Conservation (phyloP, 163 green algal genomes). For the Dunaliella salina region DNA sequence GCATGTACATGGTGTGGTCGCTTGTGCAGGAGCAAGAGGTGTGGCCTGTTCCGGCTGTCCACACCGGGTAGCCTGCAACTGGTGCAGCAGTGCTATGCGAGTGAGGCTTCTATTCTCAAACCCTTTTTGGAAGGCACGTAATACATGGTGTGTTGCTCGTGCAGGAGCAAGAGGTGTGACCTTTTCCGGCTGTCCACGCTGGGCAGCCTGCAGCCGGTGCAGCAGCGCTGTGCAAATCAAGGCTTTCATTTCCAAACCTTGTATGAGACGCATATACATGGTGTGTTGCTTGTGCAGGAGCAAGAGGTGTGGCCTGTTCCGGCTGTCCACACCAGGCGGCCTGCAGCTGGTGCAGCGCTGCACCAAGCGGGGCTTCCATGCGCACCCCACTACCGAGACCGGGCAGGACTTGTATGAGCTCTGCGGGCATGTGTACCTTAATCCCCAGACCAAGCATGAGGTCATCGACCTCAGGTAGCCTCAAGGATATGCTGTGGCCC, state of each 20-base stretch:
- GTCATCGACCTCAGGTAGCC: conserved; percentile 70
- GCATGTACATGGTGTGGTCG: too few species aligned
- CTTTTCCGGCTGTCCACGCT: too few species aligned
- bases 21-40: conserved; percentile 13
- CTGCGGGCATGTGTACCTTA: conserved; percentile 83
- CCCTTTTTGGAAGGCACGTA: too few species aligned
- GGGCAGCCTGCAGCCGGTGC: too few species aligned
- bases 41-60: too few species aligned
- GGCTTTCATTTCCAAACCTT: conserved; percentile 95
- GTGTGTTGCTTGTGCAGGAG: conserved; percentile 7
- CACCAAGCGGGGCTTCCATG: conserved; percentile 82
- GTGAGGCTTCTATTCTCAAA: conserved; percentile 91
- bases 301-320: conserved; percentile 85
- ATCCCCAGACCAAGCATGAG: conserved; percentile 61
- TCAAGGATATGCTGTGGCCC: too few species aligned
- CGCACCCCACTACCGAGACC: conserved; percentile 65
- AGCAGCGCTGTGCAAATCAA: too few species aligned
- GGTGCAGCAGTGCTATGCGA: too few species aligned
- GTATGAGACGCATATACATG: too few species aligned
- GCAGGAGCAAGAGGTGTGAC: too few species aligned
- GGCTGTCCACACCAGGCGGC: conserved; percentile 82
- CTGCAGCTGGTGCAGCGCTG: conserved; percentile 84
- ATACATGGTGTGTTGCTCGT: too few species aligned
- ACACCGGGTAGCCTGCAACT: too few species aligned
- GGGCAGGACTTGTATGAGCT: conserved; percentile 89